A percentile compares a stretch with the other conserved stretches of the same genome.
Evolutionary conservation across 176 grass and related monocot species (phyloP).

Genomic region (Avena insularis): DNA sequence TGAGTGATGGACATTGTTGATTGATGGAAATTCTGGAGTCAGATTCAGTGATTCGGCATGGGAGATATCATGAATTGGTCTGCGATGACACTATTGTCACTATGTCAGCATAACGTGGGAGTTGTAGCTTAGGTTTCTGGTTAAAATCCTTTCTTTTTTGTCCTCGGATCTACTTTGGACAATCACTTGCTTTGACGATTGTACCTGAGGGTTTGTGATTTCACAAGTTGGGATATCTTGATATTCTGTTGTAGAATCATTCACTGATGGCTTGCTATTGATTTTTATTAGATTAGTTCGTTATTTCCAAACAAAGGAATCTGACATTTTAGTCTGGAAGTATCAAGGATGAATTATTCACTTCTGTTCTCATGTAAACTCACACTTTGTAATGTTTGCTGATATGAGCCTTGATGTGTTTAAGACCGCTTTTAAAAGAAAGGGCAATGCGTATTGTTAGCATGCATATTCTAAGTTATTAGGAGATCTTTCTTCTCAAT

Average conservation of each 20-base stretch:
- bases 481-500: slow-evolving; percentile 7
- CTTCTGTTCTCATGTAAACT: slow-evolving; percentile 3
- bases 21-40: background rate
- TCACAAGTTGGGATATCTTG: background rate
- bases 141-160: background rate
- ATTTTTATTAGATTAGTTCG: background rate
- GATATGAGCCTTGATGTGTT: background rate
- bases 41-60: background rate
- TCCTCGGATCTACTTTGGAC: background rate
- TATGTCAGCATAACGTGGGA: background rate
- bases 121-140: background rate
- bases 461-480: background rate
- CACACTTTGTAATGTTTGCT: background rate
- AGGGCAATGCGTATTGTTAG: background rate
- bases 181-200: slow-evolving; percentile 16
- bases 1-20: background rate
- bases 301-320: background rate
- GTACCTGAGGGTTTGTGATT: background rate
- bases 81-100: background rate
- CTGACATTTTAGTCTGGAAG: slow-evolving; percentile 10
- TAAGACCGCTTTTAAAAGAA: background rate
- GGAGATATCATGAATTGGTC: background rate
- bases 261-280: background rate
- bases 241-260: background rate
- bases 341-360: background rate